These are phyloP conservation scores for Thielaviopsis populi DNA, from an alignment of 2,329 filamentous ascomycete genomes.

Conservation along the genomic window DNA sequence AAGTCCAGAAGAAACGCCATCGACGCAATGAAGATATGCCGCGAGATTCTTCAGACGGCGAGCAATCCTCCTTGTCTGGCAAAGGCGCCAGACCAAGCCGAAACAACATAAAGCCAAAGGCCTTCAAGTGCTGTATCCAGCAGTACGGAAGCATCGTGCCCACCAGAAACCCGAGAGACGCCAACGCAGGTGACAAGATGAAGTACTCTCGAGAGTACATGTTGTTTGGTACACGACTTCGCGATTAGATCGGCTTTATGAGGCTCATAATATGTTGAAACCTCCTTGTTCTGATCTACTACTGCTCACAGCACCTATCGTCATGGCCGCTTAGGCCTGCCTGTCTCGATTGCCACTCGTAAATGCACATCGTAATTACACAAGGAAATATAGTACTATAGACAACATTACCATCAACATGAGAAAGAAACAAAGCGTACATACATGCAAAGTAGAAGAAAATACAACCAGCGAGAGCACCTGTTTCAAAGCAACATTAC, in stretches of 20 bases:
- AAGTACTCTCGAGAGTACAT: constrained; percentile 50
- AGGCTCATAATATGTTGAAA: neutral
- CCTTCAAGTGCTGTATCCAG: constrained; percentile 55
- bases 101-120: constrained; percentile 20
- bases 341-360: too few species aligned
- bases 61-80: constrained; percentile 15
- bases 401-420: neutral
- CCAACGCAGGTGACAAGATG: constrained; percentile 30
- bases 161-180: constrained; percentile 28
- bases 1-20: constrained; percentile 11
- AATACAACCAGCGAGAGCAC: constrained; percentile 16
- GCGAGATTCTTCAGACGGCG: constrained; percentile 27
- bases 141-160: constrained; percentile 49
- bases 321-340: too few species aligned
- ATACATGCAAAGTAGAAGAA: neutral
- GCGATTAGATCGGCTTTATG: neutral
- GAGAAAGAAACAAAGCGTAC: neutral
- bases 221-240: constrained; percentile 51
- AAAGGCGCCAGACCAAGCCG: constrained; percentile 4
- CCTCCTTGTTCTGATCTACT: too few species aligned
- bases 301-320: too few species aligned
- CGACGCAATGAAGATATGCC: constrained; percentile 23
- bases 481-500: constrained; percentile 3
- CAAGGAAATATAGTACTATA: neutral
- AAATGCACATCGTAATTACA: neutral